Evolutionary conservation across 2,329 filamentous ascomycete genomes (phyloP), one percentile per base, ranked within the genome.

Genomic region (Verticillium nonalfalfae): DNA sequence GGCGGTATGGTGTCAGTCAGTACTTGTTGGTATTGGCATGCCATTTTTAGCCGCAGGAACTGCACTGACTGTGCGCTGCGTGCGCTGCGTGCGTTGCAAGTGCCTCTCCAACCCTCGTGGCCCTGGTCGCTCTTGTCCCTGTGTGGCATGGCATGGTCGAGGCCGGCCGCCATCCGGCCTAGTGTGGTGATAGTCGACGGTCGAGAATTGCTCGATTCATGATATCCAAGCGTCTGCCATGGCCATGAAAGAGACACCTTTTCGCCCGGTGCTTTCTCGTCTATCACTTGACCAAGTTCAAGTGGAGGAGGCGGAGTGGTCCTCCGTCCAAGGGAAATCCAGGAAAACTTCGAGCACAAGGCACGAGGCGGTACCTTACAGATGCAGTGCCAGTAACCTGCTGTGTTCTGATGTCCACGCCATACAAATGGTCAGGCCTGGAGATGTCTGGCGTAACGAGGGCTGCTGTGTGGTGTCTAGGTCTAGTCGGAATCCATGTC

Each of bases 251-350:
- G 14, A 33, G 21, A 57, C 39, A 40, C 34, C 45, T 61, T 10
- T 33, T 3, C 35, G 55, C 55, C 50, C 54, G 31, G 39, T 15
- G 26, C 26, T 39, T 60, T 13, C 38, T 62, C 45, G 54, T 59
- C 31, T 13, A 35, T 45, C 50, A 61, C 52, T 18, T 54, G 39
- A 63, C 61, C 57, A 59, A 34, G 57, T 54, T 13, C 7, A 36
- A 10, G 35, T 36, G 35, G 62, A 39, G 40, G 58, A 56, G 26
- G 26, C 10, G 13, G 26, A 26, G 33, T 34, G 54, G 26, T 56
- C 13, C 54, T 56, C 18, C 1, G 26, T 14, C 31, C 26, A 18
- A 9, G 15, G 13, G 14, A n/a, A 34, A 35, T 33, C 26, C 54
- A 31, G 26, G 13, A 34, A 14, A 56, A 5, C 31, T 7, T 56